phyloP scores from a whole-genome alignment of 495 filamentous ascomycete species.

The Xylaria acuta region DNA sequence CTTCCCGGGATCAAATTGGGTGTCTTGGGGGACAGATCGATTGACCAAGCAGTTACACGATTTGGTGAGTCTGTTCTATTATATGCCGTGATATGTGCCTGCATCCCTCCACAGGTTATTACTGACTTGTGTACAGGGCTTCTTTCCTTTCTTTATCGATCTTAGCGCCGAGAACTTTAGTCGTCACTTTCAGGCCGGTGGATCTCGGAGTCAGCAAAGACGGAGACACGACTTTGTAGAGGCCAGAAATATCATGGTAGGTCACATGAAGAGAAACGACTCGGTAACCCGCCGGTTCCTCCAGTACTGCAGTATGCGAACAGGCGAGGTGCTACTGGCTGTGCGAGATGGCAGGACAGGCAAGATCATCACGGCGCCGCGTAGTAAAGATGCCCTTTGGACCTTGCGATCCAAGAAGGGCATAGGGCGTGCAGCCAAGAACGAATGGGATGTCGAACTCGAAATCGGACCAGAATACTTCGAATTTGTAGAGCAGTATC shows the following conservation, averaged over 20 bases:
- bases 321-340: slow-evolving; percentile 48
- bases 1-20: slow-evolving; percentile 57
- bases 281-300: slow-evolving; percentile 57
- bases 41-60: slow-evolving; percentile 47
- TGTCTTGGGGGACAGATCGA: slow-evolving; percentile 48
- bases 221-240: slow-evolving; percentile 50
- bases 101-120: not conserved
- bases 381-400: slow-evolving; percentile 51
- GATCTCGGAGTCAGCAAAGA: slow-evolving; percentile 35
- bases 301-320: slow-evolving; percentile 54
- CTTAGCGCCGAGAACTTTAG: slow-evolving; percentile 41
- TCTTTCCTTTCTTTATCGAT: slow-evolving; percentile 52
- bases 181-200: slow-evolving; percentile 41
- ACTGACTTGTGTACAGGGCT: slow-evolving; percentile 42
- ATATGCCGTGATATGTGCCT: not conserved
- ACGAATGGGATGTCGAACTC: slow-evolving; percentile 47
- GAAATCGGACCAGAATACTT: slow-evolving; percentile 50
- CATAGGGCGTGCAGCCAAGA: slow-evolving; percentile 49
- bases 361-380: slow-evolving; percentile 50
- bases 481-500: slow-evolving; percentile 43
- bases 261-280: slow-evolving; percentile 58
- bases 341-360: slow-evolving; percentile 58
- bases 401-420: slow-evolving; percentile 52
- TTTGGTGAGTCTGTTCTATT: slow-evolving; percentile 38
- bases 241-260: slow-evolving; percentile 57